Evolutionary conservation across 2,329 filamentous ascomycete genomes (phyloP), one percentile per base, ranked within the genome.

Genomic region (Beauveria asiatica): DNA sequence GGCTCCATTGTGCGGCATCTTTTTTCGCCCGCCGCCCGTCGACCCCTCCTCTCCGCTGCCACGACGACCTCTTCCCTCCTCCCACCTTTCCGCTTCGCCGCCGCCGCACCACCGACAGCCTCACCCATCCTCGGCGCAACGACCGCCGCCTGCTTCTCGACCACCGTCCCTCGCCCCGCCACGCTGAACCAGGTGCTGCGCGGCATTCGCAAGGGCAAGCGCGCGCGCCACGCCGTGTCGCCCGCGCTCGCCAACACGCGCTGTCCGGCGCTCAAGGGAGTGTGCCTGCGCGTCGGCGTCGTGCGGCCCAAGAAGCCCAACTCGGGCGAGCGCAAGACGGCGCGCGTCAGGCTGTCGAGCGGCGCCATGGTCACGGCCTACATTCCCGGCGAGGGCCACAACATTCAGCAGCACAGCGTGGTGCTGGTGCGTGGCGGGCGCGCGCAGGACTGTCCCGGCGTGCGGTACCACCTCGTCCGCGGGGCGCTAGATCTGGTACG

Each of bases 241-340:
- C 94, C 94, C 0, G 92, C 93, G 23, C 83, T 99, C 58, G 80
- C 81, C 54, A 81, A 80, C 64, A 82, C 81, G 63, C 74, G 84
- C 56, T 83, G 89, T 48, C 92, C 94, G 4, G 84, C 89, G 70
- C 87, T 96, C 77, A 97, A 97, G 80, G 94, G 93, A 67, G 94
- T 99, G 42, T 97, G 94, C 74, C 78, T 99, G 65, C 92, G 95
- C 73, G 94, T 97, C 62, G 92, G 90, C 70, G 90, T 92, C 67
- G 92, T 89, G 68, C 92, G 94, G 70, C 94, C 94, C 60, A 99
- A 99, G 86, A 99, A 99, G 78, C 94, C 94, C 65, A 99, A 99
- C 76, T 99, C 94, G 30, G 94, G 92, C 60, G 92, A 97, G 81
- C 83, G 94, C 64, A 99, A 99, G 80, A 94, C 91, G 61, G 93